Base-by-base conservation (phyloP, 805 yeast species). In the Barnettozyma salicaria region DNA sequence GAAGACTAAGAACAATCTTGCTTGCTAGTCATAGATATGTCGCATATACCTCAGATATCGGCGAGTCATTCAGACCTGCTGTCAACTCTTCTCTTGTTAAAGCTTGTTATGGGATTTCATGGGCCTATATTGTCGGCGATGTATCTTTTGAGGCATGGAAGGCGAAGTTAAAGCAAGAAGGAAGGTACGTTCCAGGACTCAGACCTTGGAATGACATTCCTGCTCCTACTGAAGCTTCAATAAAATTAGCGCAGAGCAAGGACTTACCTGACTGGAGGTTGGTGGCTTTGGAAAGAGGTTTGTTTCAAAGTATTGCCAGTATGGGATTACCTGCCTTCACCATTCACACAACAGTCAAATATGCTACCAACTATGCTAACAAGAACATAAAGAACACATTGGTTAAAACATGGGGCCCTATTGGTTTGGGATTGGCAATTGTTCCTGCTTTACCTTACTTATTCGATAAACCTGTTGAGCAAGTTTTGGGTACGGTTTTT, bases 271-370 rank as follows among this genome's bases (percentile, higher is more conserved):
- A 81, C 54, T 85, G 89, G 87, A 70, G 70, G 47, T 45, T 79
- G 37, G 74, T 72, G 7, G 78, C 72, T 6, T 49, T 80, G 27
- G 78, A 84, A 56, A 71, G 94, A 56, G 88, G 84, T n/a, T 50
- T 83, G 19, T 84, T 84, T 64, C 95, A 84, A 59, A 68, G 81
- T 45, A 67, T 85, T 44, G 95, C 95, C 3, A 77, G 86, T 30
- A 85, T 84, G 92, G 90, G 85, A 12, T 66, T 84, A 28, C 95
- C 95, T 8, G 94, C 94, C 3, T 77, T 83, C 58, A 84, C 95
- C 5, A 84, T 84, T 49, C 95, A 84, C 56, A 69, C 82, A 2
- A 65, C 79, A 5, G 95, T 84, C 27, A 69, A 80, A 47, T 82
- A 83, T 53, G 75, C 87, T 2, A 78, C 85, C 3, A 39, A 63